A percentile compares a stretch with the other conserved stretches of the same genome.
phyloP scores from a whole-genome alignment of 495 filamentous ascomycete species.

The Chaetomium fimeti region DNA sequence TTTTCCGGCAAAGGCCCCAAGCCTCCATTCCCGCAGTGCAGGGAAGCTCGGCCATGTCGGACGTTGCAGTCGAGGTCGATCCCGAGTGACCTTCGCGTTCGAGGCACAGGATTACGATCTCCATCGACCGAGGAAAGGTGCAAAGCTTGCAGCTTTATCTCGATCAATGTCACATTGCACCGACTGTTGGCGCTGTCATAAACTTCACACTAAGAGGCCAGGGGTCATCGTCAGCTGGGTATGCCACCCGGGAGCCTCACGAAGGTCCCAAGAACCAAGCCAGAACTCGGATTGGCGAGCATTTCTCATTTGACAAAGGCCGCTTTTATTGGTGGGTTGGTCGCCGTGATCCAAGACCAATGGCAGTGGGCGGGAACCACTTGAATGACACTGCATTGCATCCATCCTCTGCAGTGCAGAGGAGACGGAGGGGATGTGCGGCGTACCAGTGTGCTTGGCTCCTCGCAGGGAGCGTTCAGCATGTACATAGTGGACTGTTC shows the following conservation, averaged over 20 bases:
- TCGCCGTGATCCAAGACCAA: background rate
- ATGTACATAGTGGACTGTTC: background rate
- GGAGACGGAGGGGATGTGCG: background rate
- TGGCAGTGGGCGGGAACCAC: background rate
- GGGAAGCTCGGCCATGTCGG: background rate
- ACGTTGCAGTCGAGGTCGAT: slow-evolving; percentile 1
- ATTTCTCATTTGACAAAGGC: background rate
- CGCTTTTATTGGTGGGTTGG: background rate
- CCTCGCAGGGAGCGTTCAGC: background rate
- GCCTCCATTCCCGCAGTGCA: background rate
- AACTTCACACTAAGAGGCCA: background rate
- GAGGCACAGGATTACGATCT: background rate
- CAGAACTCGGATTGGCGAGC: background rate
- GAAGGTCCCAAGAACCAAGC: background rate
- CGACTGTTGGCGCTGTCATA: background rate
- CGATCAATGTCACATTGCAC: background rate
- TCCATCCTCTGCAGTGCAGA: background rate
- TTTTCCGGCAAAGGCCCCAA: background rate
- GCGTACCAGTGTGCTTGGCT: background rate
- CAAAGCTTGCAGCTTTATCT: background rate
- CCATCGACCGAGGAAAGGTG: background rate
- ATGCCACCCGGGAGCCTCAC: slow-evolving; percentile 9
- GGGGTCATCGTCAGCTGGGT: background rate
- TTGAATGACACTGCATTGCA: slow-evolving; percentile 5
- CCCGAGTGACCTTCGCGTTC: background rate